Conservation (phyloP, 192 early-diverging fungal species). For the Umbelopsis sp. region DNA sequence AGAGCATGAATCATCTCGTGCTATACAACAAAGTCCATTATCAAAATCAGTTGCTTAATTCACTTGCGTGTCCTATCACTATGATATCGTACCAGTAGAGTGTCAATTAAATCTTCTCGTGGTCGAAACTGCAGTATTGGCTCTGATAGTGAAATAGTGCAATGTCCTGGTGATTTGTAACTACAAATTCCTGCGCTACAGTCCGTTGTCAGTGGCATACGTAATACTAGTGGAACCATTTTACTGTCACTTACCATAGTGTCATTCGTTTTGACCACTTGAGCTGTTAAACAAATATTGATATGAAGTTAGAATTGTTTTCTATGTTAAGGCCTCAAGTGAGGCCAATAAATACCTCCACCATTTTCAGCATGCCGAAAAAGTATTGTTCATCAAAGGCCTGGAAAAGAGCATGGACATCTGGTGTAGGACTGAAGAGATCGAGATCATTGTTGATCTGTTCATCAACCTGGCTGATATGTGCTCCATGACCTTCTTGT, state of each 20-base stretch:
- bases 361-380: background rate
- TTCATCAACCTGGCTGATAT: background rate
- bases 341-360: background rate
- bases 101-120: constrained; percentile 59
- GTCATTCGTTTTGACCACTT: constrained; percentile 12
- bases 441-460: background rate
- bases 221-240: background rate
- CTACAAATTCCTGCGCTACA: constrained; percentile 61
- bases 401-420: constrained; percentile 5
- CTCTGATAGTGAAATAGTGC: constrained; percentile 58
- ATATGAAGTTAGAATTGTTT: background rate
- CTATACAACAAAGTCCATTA: constrained; percentile 13
- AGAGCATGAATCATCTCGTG: constrained; percentile 78
- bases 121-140: constrained; percentile 69
- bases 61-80: too few relatives aligned
- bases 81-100: constrained; percentile 42
- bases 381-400: background rate
- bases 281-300: background rate
- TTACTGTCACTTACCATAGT: background rate
- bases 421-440: background rate
- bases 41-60: background rate
- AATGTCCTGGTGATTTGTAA: constrained; percentile 46
- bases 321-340: background rate
- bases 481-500: background rate
- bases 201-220: background rate